Percentiles rank a stretch among this genome's conserved stretches.
Evolutionary conservation across 2,329 filamentous ascomycete species (phyloP).

Genomic region (Elsinoe australis): DNA sequence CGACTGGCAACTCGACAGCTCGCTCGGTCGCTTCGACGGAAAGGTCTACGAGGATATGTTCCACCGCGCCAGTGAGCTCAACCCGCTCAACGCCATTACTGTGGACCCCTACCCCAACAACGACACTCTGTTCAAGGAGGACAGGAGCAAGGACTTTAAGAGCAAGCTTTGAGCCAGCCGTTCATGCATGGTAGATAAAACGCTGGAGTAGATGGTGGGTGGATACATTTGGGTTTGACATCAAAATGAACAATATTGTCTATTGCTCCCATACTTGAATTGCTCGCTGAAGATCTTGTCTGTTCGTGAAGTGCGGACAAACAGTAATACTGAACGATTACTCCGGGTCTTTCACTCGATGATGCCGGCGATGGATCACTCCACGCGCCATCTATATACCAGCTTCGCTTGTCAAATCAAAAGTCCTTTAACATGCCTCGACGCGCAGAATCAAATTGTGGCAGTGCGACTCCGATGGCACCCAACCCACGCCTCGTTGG

Average conservation of each 20-base stretch:
- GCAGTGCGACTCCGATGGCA: no score
- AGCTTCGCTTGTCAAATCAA: no score
- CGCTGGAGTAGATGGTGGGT: not conserved
- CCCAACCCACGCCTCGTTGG: no score
- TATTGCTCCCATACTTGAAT: not conserved
- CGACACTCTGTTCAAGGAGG: constrained; percentile 53
- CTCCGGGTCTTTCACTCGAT: no score
- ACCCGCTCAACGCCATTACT: constrained; percentile 63
- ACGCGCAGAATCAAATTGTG: no score
- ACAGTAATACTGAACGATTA: no score
- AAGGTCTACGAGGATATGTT: constrained; percentile 75
- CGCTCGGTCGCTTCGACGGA: constrained; percentile 61
- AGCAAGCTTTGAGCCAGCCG: constrained; percentile 41
- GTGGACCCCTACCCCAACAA: constrained; percentile 65
- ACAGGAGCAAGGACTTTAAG: constrained; percentile 41
- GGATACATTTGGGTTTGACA: not conserved
- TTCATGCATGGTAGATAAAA: not conserved
- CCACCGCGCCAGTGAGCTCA: constrained; percentile 60
- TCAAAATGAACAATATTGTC: constrained; percentile 1
- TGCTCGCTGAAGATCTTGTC: no score
- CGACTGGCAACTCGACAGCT: constrained; percentile 69
- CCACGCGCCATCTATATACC: no score
- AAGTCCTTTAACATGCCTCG: no score
- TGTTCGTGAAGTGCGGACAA: no score
- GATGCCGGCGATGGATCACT: no score